These are phyloP conservation scores for Vitis rupestris DNA, from an alignment of 164 flowering plant genomes.

Conservation along the genomic window DNA sequence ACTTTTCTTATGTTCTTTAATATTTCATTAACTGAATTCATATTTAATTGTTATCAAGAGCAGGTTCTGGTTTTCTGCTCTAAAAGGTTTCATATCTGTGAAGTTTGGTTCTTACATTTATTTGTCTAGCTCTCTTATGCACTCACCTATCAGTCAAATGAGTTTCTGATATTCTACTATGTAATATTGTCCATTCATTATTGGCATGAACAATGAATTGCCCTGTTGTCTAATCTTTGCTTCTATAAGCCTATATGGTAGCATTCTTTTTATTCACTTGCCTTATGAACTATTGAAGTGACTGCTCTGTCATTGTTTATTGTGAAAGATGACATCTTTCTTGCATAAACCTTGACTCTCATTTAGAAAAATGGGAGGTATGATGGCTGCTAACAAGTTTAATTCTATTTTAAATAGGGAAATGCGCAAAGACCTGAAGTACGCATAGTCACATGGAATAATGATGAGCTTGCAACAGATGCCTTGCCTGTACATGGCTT, in stretches of 20 bases:
- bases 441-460: conserved; percentile 87
- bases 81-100: background rate
- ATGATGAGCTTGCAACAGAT: conserved; percentile 96
- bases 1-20: too few relatives aligned
- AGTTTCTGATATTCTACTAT: background rate
- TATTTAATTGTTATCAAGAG: background rate
- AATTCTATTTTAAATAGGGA: conserved; percentile 48
- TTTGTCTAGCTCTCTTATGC: background rate
- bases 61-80: background rate
- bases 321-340: background rate
- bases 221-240: background rate
- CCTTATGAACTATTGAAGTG: background rate
- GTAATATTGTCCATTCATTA: background rate
- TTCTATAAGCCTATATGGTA: background rate
- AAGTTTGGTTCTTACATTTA: background rate
- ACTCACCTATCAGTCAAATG: background rate
- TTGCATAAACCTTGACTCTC: background rate
- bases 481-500: conserved; percentile 96
- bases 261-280: background rate
- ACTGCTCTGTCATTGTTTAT: background rate
- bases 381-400: conserved; percentile 4
- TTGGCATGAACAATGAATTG: background rate
- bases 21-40: too few relatives aligned
- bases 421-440: conserved; percentile 99
- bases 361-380: background rate